Evolutionary conservation across 352 stramenopile species (phyloP).

Genomic region (Saprolegnia parasitica): DNA sequence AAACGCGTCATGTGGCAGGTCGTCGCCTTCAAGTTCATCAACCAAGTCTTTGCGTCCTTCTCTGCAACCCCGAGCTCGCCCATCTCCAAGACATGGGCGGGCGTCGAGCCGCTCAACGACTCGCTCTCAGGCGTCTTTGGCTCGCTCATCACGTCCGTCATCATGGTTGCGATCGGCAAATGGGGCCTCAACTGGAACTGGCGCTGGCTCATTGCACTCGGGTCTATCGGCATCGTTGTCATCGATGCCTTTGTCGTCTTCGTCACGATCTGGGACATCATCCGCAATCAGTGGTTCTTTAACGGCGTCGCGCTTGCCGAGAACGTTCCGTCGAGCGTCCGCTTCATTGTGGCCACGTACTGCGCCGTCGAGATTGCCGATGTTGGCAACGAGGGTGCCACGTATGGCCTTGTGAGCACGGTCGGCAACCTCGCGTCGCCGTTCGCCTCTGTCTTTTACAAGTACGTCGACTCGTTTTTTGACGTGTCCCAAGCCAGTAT

Average conservation of each 20-base stretch:
- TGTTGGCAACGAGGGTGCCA: conserved; percentile 48
- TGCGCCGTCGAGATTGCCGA: conserved; percentile 61
- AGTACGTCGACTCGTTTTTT: conserved; percentile 49
- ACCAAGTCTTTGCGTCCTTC: conserved; percentile 16
- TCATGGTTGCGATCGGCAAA: conserved; percentile 40
- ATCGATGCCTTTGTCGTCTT: conserved; percentile 39
- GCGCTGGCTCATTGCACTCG: conserved; percentile 41
- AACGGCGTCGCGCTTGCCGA: conserved; percentile 46
- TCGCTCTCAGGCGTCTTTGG: conserved; percentile 41
- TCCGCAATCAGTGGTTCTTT: conserved; percentile 55
- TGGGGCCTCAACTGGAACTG: conserved; percentile 54
- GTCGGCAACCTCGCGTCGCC: conserved; percentile 44
- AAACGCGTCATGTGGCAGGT: conserved; percentile 23
- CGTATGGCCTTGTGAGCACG: conserved; percentile 45
- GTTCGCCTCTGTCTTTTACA: conserved; percentile 52
- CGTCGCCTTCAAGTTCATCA: conserved; percentile 31
- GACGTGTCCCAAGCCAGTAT: conserved; percentile 42
- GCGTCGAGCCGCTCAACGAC: conserved; percentile 5
- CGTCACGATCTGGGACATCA: conserved; percentile 51
- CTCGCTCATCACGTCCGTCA: conserved; percentile 41
- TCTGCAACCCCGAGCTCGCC: neutral
- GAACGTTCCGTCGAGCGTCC: conserved; percentile 46
- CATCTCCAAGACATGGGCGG: neutral
- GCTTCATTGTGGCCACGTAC: conserved; percentile 52
- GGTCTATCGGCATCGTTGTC: conserved; percentile 37